A percentile compares a stretch with the other conserved stretches of the same genome.
These are phyloP conservation scores for Daphne laureola DNA, from an alignment of 441 rosid species.

Conservation along the genomic window DNA sequence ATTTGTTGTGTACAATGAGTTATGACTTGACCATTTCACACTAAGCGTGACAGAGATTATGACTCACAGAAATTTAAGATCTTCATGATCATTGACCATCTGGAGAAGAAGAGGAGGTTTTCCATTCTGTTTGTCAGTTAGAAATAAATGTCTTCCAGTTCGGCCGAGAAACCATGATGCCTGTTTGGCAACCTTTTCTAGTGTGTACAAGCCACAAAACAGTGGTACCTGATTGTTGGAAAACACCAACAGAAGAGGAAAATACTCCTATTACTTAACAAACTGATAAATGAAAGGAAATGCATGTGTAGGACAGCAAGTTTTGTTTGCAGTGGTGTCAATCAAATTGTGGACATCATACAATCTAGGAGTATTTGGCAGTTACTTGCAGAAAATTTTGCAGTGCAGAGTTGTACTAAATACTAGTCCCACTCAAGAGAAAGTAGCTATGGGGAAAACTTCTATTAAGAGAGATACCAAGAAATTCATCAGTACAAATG, in stretches of 20 bases:
- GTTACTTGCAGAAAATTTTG: too few species aligned
- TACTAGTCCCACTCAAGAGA: too few species aligned
- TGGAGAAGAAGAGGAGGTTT: slow-evolving; percentile 63
- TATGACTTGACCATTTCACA: background rate
- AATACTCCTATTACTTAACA: too few species aligned
- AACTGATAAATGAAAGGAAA: too few species aligned
- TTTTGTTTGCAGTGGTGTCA: too few species aligned
- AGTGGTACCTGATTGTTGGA: slow-evolving; percentile 46
- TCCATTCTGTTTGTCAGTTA: slow-evolving; percentile 45
- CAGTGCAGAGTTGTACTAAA: too few species aligned
- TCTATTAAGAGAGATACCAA: too few species aligned
- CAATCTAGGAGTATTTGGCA: too few species aligned
- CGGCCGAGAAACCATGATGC: slow-evolving; percentile 55
- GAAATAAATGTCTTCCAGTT: slow-evolving; percentile 66
- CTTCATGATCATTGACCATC: slow-evolving; percentile 47
- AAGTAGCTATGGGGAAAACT: too few species aligned
- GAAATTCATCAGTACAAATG: too few species aligned
- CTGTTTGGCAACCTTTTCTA: slow-evolving; percentile 49
- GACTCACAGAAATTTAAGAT: slow-evolving; percentile 73
- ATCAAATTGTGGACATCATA: too few species aligned
- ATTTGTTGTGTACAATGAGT: background rate
- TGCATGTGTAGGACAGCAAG: too few species aligned
- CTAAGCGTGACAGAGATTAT: background rate
- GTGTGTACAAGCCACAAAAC: slow-evolving; percentile 45
- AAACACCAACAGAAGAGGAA: background rate